Base-by-base conservation (phyloP, 768 basidiomycete genomes). In the Mycena olivaceomarginata region DNA sequence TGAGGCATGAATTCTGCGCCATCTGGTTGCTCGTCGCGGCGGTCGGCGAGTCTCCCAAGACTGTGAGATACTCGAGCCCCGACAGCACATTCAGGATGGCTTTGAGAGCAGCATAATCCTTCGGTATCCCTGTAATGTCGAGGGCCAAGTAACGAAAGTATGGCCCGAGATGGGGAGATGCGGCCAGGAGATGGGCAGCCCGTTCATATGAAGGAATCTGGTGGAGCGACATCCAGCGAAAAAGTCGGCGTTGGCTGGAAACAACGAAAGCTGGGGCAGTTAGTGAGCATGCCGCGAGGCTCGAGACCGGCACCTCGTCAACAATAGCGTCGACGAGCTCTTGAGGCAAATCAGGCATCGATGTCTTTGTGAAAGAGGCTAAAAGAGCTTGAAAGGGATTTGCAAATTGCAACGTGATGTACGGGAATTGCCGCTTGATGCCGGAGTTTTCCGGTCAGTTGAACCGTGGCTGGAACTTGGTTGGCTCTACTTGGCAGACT, bases 241-340 rank as follows among this genome's bases (percentile, higher is more conserved):
- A 68, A 25, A 74, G 60, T 1, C 73, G 73, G 11, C 67, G 73
- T 37, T 74, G 73, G 67, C 59, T 68, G 37, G 59, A 62, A 1
- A 37, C 3, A 10, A 74, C 67, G 48, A 69, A 74, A 3, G 73
- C 60, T 13, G 20, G 64, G 5, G 67, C 57, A 3, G 73, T 45
- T 10, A 74, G 20, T 2, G 67, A 43, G 64, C 71, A 72, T 16
- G 71, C 71, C 16, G 51, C 51, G 41, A 72, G 72, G 43, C 62
- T 67, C 13, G 63, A 41, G 3, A 37, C 41, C 6, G 63, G 64
- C 18, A 73, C 64, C 1, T 66, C 64, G 1, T 67, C 72, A 48
- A 72, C 31, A 41, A 72, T 72, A 20, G 70, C 70, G 18, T 72
- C 63, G 71, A 72, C 64, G 51, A 72, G 48, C 63, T 73, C 72